Base-by-base conservation (phyloP, 805 yeast species). In the Candida yuanshanica region DNA sequence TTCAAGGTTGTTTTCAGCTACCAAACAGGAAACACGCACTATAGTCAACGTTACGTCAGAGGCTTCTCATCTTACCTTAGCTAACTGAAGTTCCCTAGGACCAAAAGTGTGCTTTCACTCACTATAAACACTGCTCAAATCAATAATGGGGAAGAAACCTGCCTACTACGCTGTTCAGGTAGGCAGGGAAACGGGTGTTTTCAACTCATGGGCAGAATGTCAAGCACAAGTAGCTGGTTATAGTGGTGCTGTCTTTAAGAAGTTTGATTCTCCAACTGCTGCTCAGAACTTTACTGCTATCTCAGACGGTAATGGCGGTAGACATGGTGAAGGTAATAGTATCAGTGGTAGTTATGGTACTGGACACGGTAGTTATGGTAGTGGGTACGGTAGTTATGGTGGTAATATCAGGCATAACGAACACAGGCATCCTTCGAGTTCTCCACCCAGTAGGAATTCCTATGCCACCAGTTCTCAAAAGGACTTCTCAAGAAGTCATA, bases 171-270 rank as follows among this genome's bases (percentile, higher is more conserved):
- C 83, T 0, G 84, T 80, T 2, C 66, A 62, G 22, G 63, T 59
- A 5, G 87, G 88, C 1, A 62, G 77, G 14, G 42, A 45, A 2
- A 50, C 63, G 1, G 96, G 95, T 0, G 66, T 87, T 1, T 87
- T 63, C 59, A 49, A 42, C 7, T 58, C 59, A 16, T 88, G 96
- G 96, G 55, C 57, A 1, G 76, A 70, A 5, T 77, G 82, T 42
- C 64, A 70, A 39, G 47, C 49, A 0, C 74, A 77, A 35, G 83
- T 80, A 0, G 48, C 52, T 7, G 87, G 90, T 0, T 48, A 21
- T 26, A 25, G 35, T 4, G 57, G 56, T 33, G 55, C 57, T 43
- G 62, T 25, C 2, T 72, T 47, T 50, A 72, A 69, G 52, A 70
- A 65, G 50, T 75, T 75, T 48, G 46, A 53, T n/a, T 58, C 74